phyloP scores from a whole-genome alignment of 1,284 basidiomycete genomes.

The Microbotryum saponariae region DNA sequence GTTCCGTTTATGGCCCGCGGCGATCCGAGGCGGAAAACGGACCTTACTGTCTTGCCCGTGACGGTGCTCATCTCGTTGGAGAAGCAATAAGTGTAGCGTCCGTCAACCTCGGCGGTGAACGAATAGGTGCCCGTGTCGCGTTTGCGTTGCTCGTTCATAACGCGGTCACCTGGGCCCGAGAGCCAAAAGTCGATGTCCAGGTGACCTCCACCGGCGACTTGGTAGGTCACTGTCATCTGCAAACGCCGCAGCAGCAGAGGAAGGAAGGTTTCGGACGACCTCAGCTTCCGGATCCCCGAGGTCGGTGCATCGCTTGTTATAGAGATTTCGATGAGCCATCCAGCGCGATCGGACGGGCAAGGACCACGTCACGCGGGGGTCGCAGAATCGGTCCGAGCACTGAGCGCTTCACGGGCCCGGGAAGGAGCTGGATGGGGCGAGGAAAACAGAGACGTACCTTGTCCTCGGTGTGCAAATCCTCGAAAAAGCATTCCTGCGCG shows the following conservation, averaged over 20 bases:
- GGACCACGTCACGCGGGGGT: no score
- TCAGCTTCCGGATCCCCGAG: not conserved
- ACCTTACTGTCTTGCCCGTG: slow-evolving; percentile 90
- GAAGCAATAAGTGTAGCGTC: slow-evolving; percentile 93
- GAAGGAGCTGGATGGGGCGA: not conserved
- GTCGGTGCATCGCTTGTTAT: no score
- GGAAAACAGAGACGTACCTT: slow-evolving; percentile 52
- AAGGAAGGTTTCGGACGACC: no score
- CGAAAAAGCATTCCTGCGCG: slow-evolving; percentile 94
- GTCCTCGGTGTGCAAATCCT: slow-evolving; percentile 90
- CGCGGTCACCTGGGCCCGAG: slow-evolving; percentile 57
- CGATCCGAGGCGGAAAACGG: slow-evolving; percentile 37
- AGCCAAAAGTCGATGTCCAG: slow-evolving; percentile 96
- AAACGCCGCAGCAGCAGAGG: not conserved
- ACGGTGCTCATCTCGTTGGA: slow-evolving; percentile 95
- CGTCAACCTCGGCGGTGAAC: slow-evolving; percentile 77
- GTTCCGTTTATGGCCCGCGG: not conserved
- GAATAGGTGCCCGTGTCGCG: slow-evolving; percentile 84
- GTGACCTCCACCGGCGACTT: slow-evolving; percentile 93
- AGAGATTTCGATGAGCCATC: no score
- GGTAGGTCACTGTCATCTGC: slow-evolving; percentile 98
- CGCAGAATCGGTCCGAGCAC: not conserved
- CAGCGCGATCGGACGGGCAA: no score
- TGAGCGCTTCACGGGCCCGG: not conserved
- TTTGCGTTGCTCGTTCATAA: slow-evolving; percentile 70